phyloP scores from a whole-genome alignment of 108 stramenopile genomes.

The Mayamaea pseudoterrestris region DNA sequence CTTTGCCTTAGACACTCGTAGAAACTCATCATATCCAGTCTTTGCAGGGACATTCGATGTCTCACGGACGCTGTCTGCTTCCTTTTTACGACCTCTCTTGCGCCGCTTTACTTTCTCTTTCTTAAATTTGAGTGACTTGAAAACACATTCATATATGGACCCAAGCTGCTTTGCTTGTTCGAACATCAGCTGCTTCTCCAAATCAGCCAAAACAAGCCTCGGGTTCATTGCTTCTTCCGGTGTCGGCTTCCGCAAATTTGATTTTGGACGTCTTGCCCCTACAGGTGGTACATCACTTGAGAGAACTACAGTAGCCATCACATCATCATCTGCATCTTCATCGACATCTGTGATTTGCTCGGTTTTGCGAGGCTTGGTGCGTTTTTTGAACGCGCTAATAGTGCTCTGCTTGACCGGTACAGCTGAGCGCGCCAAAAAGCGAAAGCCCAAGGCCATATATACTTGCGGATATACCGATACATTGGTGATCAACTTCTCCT shows the following conservation, averaged over 20 bases:
- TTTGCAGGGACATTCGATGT: background rate
- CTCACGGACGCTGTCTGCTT: background rate
- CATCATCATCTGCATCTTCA: too few relatives aligned
- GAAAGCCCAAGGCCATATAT: slow-evolving; percentile 11
- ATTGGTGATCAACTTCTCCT: too few relatives aligned
- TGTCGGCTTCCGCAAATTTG: background rate
- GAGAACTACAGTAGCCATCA: background rate
- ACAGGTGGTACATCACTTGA: too few relatives aligned
- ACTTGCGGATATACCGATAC: slow-evolving; percentile 48
- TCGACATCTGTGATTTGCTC: background rate
- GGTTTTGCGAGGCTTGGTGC: background rate
- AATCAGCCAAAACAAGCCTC: slow-evolving; percentile 6
- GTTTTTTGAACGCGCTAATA: background rate
- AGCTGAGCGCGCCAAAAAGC: background rate
- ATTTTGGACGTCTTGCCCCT: background rate
- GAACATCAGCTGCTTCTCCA: slow-evolving; percentile 7
- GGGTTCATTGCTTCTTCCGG: slow-evolving; percentile 3
- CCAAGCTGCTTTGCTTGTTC: background rate
- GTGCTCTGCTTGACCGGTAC: background rate
- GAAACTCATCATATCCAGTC: too few relatives aligned
- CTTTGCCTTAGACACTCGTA: background rate
- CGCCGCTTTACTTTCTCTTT: background rate
- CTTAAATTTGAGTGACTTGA: slow-evolving; percentile 9
- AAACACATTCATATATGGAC: slow-evolving; percentile 25
- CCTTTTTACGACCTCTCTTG: slow-evolving; percentile 2